Conservation (phyloP, 345 rosid genomes). For the Raphanus sativus region DNA sequence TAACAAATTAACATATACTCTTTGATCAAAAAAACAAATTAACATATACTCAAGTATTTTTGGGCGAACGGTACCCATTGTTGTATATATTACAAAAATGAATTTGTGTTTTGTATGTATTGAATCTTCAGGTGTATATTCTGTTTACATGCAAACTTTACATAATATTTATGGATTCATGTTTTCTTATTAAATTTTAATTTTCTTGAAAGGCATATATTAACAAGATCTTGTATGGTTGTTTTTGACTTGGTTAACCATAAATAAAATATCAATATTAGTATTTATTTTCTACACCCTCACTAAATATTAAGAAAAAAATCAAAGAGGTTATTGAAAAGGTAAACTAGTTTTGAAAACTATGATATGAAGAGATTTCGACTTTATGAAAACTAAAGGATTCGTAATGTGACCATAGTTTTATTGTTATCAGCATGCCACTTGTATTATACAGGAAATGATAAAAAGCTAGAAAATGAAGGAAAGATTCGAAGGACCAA, state of each 20-base stretch:
- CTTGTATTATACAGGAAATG: constrained; percentile 23
- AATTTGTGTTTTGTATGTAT: not conserved
- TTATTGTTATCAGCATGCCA: constrained; percentile 20
- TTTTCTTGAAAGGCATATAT: not conserved
- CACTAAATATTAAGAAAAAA: not conserved
- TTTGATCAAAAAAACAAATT: no score
- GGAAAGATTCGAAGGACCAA: constrained; percentile 17
- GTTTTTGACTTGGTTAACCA: not conserved
- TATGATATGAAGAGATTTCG: not conserved
- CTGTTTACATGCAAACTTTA: not conserved
- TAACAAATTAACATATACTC: no score
- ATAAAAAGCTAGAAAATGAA: not conserved
- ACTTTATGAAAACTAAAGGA: constrained; percentile 4
- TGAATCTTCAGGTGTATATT: not conserved
- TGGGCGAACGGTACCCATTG: not conserved
- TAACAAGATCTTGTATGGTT: not conserved
- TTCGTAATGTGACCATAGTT: constrained; percentile 7
- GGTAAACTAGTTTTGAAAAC: not conserved
- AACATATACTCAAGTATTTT: not conserved
- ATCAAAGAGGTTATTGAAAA: not conserved
- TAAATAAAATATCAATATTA: not conserved
- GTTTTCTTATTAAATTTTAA: not conserved
- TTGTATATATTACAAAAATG: not conserved
- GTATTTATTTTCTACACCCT: not conserved
- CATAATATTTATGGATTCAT: not conserved